Conservation (phyloP, 768 basidiomycete species). For the Crucibulum laeve region DNA sequence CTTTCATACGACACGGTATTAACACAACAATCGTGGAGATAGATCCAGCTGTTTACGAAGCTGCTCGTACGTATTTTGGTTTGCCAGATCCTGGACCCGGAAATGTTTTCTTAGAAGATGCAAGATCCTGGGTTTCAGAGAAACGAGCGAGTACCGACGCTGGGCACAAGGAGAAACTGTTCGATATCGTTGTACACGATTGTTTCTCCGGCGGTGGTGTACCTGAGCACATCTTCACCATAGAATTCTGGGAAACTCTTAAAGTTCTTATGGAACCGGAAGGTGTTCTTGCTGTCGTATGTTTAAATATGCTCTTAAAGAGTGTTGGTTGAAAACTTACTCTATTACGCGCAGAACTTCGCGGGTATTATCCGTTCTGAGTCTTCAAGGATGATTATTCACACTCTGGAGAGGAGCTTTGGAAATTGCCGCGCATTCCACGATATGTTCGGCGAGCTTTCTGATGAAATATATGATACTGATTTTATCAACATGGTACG, state of each 20-base stretch:
- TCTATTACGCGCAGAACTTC: constrained; percentile 59
- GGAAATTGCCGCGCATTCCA: constrained; percentile 80
- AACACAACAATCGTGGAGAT: constrained; percentile 87
- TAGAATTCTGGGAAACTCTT: constrained; percentile 79
- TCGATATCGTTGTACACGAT: constrained; percentile 82
- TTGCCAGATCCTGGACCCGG: constrained; percentile 59
- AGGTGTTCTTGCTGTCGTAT: constrained; percentile 78
- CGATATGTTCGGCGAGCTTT: constrained; percentile 48
- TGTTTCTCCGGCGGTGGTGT: constrained; percentile 95
- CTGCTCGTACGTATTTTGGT: constrained; percentile 75
- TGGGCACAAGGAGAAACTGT: constrained; percentile 31
- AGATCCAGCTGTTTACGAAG: constrained; percentile 85
- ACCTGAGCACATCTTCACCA: constrained; percentile 78
- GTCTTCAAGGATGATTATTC: constrained; percentile 60
- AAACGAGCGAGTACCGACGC: constrained; percentile 23
- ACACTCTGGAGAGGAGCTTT: constrained; percentile 71
- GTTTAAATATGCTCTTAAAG: constrained; percentile 17
- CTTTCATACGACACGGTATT: constrained; percentile 67
- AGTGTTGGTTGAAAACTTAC: not conserved
- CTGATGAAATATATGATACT: constrained; percentile 40
- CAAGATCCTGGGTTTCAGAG: constrained; percentile 60
- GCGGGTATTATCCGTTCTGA: constrained; percentile 66
- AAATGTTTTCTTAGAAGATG: constrained; percentile 75
- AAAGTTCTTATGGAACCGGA: constrained; percentile 59
- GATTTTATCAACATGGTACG: constrained; percentile 75